phyloP scores from a whole-genome alignment of 257 asterid genomes.

The Galeopsis tetrahit region DNA sequence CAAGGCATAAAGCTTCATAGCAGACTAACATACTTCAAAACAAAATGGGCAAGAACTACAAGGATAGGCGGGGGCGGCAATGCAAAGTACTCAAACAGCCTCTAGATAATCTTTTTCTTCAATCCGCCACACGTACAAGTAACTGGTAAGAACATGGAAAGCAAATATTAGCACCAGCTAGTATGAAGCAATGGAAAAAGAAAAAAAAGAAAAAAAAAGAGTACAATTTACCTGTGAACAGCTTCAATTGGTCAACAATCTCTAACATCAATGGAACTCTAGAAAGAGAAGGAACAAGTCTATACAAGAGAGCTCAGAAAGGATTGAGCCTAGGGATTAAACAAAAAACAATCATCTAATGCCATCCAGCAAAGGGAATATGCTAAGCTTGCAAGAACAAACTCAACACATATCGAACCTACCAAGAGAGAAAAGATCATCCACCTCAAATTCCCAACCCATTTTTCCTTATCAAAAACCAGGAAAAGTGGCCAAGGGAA shows the following conservation, averaged over 20 bases:
- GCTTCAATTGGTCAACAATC: conserved; percentile 57
- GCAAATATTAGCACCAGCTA: conserved; percentile 11
- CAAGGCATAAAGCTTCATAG: conserved; percentile 15
- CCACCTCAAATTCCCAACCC: conserved; percentile 56
- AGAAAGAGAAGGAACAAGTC: conserved; percentile 18
- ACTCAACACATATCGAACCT: conserved; percentile 28
- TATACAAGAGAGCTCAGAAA: conserved; percentile 30
- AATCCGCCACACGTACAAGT: conserved; percentile 34
- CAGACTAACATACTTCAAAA: conserved; percentile 21
- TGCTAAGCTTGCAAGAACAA: conserved; percentile 32
- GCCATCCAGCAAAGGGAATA: conserved; percentile 30
- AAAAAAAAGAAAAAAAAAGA: background rate
- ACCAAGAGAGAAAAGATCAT: conserved; percentile 40
- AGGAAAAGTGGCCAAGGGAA: conserved; percentile 60
- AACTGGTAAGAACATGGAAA: conserved; percentile 32
- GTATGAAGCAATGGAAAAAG: background rate
- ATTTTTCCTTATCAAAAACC: conserved; percentile 64
- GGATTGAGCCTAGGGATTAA: conserved; percentile 26
- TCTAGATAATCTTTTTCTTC: conserved; percentile 37
- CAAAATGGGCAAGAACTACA: conserved; percentile 26
- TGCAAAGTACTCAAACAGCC: conserved; percentile 31
- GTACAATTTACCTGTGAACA: conserved; percentile 41
- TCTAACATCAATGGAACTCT: conserved; percentile 43
- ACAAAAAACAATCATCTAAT: conserved; percentile 36
- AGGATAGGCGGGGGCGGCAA: conserved; percentile 19